Evolutionary conservation across 805 yeast species (phyloP).

Genomic region (Saccharomycopsis sp.): DNA sequence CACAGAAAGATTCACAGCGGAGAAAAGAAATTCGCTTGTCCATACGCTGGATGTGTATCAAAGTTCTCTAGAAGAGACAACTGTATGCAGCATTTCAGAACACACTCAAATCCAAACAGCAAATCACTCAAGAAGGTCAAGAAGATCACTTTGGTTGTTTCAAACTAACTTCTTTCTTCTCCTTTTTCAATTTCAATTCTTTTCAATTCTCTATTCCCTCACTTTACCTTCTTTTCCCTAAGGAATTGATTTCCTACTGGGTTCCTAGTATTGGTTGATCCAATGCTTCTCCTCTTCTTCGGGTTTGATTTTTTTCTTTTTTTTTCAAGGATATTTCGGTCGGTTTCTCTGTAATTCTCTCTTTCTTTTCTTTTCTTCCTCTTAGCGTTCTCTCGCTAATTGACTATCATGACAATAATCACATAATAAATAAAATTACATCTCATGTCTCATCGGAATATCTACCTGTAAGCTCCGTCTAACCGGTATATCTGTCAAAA

Average conservation of each 20-base stretch:
- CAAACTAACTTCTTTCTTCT: not conserved
- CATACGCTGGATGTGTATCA: constrained; percentile 39
- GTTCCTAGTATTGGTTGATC: not conserved
- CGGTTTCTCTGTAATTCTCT: not conserved
- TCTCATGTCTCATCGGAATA: not conserved
- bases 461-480: not conserved
- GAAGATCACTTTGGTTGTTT: not conserved
- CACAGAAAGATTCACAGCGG: constrained; percentile 73
- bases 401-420: not conserved
- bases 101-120: constrained; percentile 9
- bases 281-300: not conserved
- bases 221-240: not conserved
- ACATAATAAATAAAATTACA: not conserved
- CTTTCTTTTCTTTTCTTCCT: not conserved
- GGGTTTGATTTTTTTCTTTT: not conserved
- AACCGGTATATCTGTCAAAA: not conserved
- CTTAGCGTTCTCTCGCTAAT: not conserved
- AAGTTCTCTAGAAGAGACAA: constrained; percentile 21
- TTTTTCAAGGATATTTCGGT: not conserved
- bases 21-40: constrained; percentile 62
- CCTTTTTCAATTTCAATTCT: not conserved
- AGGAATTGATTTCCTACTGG: not conserved
- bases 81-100: constrained; percentile 21
- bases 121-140: not conserved
- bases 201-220: not conserved